Evolutionary conservation across 108 stramenopile species (phyloP).

Genomic region (Cyclotella choctawhatcheeana): DNA sequence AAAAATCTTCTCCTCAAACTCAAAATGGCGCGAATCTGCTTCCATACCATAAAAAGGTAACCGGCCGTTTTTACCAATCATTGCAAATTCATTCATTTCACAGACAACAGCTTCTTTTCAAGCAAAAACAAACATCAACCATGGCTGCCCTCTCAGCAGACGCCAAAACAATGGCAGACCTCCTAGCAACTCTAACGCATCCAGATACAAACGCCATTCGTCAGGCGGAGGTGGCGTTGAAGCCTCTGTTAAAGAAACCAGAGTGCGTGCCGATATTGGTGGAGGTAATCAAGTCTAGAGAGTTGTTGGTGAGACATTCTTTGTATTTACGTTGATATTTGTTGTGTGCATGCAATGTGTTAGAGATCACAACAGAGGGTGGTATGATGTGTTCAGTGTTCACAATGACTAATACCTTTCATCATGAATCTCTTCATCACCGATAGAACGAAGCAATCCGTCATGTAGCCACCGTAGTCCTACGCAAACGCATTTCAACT

Average conservation of each 20-base stretch:
- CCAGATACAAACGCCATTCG: slow-evolving; percentile 92
- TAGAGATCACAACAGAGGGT: too few relatives aligned
- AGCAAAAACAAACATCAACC: slow-evolving; percentile 2
- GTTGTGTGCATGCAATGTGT: too few relatives aligned
- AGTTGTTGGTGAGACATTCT: slow-evolving; percentile 64
- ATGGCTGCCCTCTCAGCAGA: slow-evolving; percentile 54
- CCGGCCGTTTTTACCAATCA: not conserved
- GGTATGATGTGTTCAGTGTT: not conserved
- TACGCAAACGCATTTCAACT: slow-evolving; percentile 85
- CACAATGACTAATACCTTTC: not conserved
- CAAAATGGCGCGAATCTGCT: too few relatives aligned
- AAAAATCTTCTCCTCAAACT: too few relatives aligned
- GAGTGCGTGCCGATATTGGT: slow-evolving; percentile 82
- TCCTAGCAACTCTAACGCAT: slow-evolving; percentile 80
- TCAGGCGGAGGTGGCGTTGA: slow-evolving; percentile 85
- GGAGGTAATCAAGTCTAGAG: slow-evolving; percentile 61
- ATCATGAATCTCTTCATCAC: not conserved
- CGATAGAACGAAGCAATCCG: slow-evolving; percentile 71
- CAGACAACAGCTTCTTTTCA: not conserved
- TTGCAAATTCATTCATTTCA: not conserved
- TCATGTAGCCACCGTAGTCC: slow-evolving; percentile 90
- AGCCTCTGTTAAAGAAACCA: slow-evolving; percentile 83
- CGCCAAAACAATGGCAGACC: slow-evolving; percentile 53
- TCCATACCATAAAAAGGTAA: too few relatives aligned
- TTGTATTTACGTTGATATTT: too few relatives aligned